Base-by-base conservation (phyloP, 2,329 filamentous ascomycete species). In the Hypoxylon sp. region DNA sequence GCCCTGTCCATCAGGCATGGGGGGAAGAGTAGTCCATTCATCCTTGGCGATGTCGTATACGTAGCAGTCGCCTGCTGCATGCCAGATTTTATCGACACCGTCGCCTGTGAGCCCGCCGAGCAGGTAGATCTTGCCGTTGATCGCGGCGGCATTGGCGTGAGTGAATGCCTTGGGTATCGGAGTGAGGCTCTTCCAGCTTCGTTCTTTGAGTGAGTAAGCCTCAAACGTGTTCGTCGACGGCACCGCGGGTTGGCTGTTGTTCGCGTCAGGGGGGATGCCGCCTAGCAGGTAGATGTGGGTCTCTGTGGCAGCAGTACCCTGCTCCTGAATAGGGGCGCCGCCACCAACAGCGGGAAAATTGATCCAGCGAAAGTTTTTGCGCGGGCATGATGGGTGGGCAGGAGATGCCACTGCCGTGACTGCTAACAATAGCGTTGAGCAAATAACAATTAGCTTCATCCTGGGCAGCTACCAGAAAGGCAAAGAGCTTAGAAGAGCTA, bases 41-140 rank as follows among this genome's bases (percentile, higher is more conserved):
- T 76, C 65, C 0, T 63, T 57, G 0, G 46, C 53, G 2, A 72
- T 68, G 32, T 77, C 71, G 22, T 78, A 79, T 0, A 76, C 71
- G 59, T 71, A 76, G 3, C 71, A 72, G 7, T 74, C 65, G 0
- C 66, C 26, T 2, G 73, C 55, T 0, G 72, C 73, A 11, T 59
- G 46, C 76, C 76, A 79, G 0, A 66, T 63, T 17, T 56, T 64
- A 11, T 71, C 62, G 11, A 59, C 43, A 3, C 66, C 67, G 6
- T 66, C 70, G 1, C 66, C 62, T 6, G 53, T 65, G 1, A 81
- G 70, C 0, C 77, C 79, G 5, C 80, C 79, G 2, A 81, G 69
- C 0, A 81, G 50, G 56, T 80, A 80, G 11, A 80, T 70, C 55
- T 77, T 77, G 46, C 73, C 74, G 44, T 75, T 60, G 2, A 78